Base-by-base conservation (phyloP, 2,329 filamentous ascomycete species). In the Berkeleyomyces basicola region DNA sequence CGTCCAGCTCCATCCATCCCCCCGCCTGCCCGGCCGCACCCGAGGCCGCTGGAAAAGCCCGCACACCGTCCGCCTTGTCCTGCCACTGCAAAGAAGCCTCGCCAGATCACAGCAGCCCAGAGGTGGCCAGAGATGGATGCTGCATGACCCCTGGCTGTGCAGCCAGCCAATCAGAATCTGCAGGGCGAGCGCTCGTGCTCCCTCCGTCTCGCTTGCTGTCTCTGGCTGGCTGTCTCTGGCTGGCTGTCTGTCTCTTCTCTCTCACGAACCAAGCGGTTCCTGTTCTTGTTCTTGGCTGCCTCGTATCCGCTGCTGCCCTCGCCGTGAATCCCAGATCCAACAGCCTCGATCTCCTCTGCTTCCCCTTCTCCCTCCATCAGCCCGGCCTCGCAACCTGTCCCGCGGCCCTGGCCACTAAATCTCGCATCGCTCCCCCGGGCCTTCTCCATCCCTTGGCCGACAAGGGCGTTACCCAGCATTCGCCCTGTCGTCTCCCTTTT, bases 191-290 rank as follows among this genome's bases (percentile, higher is more conserved):
- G n/a, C 6, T 49, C 7, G n/a, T 49, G 7, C n/a, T 16, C 31
- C 46, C 37, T 39, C 53, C 46, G 47, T 58, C 36, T 57, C 53
- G 39, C 51, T 57, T 61, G n/a, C 43, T 43, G 55, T 51, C 58
- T 53, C 23, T 53, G 53, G 55, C 47, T 43, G 51, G 37, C 51
- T 57, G n/a, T 59, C 61, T 49, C 61, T 53, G 53, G 61, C 33
- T 31, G n/a, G 4, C 31, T 60, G 10, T 60, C 42, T 60, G 59
- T 51, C 47, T 53, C 51, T 9, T 43, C 61, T 59, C 46, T 43
- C 53, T 40, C 61, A 43, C 49, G 11, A 58, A 51, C 42, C 59
- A 58, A 58, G 46, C 37, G 49, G 62, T 62, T 55, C 60, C 47
- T 63, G 63, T 40, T 59, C 55, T 49, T 51, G 39, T 55, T 10